Percentiles rank a stretch among this genome's conserved stretches.
These are phyloP conservation scores for Coemansia sp. DNA, from an alignment of 192 early-diverging fungal species.

Conservation along the genomic window DNA sequence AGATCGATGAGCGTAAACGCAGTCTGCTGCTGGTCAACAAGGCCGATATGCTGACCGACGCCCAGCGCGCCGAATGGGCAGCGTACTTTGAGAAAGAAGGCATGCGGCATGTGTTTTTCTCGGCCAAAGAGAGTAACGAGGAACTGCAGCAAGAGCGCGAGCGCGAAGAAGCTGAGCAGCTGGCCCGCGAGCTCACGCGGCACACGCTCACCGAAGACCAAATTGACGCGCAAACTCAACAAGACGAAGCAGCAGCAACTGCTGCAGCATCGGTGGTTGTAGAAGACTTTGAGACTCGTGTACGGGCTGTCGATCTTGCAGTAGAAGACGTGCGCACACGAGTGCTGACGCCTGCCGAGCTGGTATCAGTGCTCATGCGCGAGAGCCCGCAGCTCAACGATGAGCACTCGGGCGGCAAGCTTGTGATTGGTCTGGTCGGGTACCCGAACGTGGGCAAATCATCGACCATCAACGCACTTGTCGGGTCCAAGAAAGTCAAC, in stretches of 20 bases:
- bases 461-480: constrained; percentile 95
- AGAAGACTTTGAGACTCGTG: constrained; percentile 39
- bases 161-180: constrained; percentile 52
- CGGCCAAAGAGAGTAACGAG: constrained; percentile 81
- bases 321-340: constrained; percentile 55
- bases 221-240: constrained; percentile 23
- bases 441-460: constrained; percentile 99
- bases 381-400: constrained; percentile 57
- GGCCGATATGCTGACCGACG: constrained; percentile 91
- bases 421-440: constrained; percentile 94
- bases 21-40: constrained; percentile 96
- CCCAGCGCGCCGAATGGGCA: constrained; percentile 88
- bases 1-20: constrained; percentile 82
- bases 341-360: constrained; percentile 66
- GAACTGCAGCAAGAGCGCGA: constrained; percentile 68
- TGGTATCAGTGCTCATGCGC: constrained; percentile 62
- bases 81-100: constrained; percentile 81
- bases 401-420: constrained; percentile 54
- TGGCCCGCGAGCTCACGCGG: constrained; percentile 35
- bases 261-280: constrained; percentile 12
- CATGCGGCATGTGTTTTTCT: constrained; percentile 91
- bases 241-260: constrained; percentile 21
- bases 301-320: constrained; percentile 35
- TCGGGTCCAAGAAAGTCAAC: constrained; percentile 91
- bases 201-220: constrained; percentile 32